Conservation (phyloP, 2,329 filamentous ascomycete species). For the Thyridium curvatum region DNA sequence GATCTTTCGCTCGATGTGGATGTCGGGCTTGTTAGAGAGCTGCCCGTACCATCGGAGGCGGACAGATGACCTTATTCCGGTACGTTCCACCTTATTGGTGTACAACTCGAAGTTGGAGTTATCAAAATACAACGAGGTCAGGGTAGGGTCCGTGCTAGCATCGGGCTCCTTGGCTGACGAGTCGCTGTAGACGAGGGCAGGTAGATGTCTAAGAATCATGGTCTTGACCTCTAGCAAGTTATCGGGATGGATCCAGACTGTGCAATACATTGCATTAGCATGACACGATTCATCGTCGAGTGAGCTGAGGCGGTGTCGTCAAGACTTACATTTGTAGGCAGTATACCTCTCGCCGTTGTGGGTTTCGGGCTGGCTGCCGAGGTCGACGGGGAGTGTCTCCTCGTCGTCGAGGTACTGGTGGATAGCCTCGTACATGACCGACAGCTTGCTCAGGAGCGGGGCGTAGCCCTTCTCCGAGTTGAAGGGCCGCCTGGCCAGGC, state of each 20-base stretch:
- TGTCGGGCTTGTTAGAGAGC: constrained; percentile 68
- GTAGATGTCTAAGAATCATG: constrained; percentile 82
- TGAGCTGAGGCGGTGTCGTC: constrained; percentile 28
- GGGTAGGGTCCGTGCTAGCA: constrained; percentile 74
- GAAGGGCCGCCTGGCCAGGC: constrained; percentile 82
- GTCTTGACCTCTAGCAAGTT: constrained; percentile 98
- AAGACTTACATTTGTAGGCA: constrained; percentile 72
- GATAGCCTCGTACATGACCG: constrained; percentile 92
- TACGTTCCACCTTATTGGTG: constrained; percentile 72
- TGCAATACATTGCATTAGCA: constrained; percentile 25
- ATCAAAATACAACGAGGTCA: constrained; percentile 96
- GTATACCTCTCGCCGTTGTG: constrained; percentile 68
- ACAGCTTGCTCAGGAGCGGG: constrained; percentile 82
- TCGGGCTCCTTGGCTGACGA: constrained; percentile 78
- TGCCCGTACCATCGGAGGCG: constrained; percentile 90
- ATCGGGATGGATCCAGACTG: constrained; percentile 86
- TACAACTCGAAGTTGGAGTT: constrained; percentile 82
- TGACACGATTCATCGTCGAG: no score
- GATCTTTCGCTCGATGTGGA: constrained; percentile 85
- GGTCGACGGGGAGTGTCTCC: constrained; percentile 32
- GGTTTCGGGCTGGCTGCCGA: constrained; percentile 48
- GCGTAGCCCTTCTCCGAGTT: constrained; percentile 88
- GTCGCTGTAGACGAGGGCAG: constrained; percentile 88
- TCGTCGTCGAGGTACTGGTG: constrained; percentile 68
- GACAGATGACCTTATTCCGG: constrained; percentile 71